Evolutionary conservation across 345 rosid species (phyloP), one percentile per base, ranked within the genome.

Genomic region (Schrenkiella parvula): DNA sequence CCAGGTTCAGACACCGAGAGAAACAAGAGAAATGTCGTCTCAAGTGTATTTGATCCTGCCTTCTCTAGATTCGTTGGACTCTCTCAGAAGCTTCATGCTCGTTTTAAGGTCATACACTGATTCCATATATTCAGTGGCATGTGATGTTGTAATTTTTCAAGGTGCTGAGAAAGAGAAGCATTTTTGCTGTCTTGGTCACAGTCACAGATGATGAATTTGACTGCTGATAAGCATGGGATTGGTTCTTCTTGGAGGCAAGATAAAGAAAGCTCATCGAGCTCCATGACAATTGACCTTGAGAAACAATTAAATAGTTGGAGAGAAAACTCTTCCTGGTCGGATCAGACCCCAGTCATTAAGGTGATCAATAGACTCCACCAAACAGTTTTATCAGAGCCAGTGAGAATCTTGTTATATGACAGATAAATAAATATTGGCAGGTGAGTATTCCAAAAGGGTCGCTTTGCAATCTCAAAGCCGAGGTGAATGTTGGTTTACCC

Each of bases 401-500:
- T 28, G 38, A 46, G 52, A 14, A 57, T 77, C 56, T 80, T 42
- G 64, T 41, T 50, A 3, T 39, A 23, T 68, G 41, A 67, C 55
- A 70, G 72, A 68, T 74, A 60, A 51, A 74, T 72, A 44, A 67
- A 43, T 79, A 38, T 82, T 79, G 83, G 66, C 90, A 93, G 98
- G 97, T 91, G 59, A 86, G 86, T 50, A 88, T 88, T 44, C 93
- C 95, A 18, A 93, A 89, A 81, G 97, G 91, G 47, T 89, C 98
- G 10, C 85, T 93, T 38, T 91, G 98, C 85, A 88, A 86, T 66
- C 92, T 91, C 58, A 83, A 66, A 39, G 92, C 85, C 0, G 73
- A 76, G 10, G 84, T 83, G 15, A 60, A 88, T 60, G 82, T 88
- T 39, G 97, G 97, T 25, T 81, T 91, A 78, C 98, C 98, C 2